Base-by-base conservation (phyloP, 768 basidiomycete species). In the Royoungia palumana region DNA sequence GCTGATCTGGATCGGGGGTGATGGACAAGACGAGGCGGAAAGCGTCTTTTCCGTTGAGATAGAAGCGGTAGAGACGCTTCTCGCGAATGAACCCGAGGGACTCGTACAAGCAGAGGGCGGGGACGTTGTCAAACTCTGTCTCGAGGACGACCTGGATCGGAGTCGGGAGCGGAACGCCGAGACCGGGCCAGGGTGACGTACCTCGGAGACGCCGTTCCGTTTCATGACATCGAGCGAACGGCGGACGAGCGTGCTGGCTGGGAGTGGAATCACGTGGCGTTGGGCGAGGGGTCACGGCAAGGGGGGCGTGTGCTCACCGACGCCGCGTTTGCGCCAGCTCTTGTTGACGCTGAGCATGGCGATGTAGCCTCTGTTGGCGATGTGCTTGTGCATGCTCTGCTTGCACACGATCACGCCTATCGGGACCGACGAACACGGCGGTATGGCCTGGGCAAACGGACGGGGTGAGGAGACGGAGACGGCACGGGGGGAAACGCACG, bases 351-450 rank as follows among this genome's bases (percentile, higher is more conserved):
- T 92, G 47, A 98, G 80, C 96, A 98, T 98, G 32, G 94, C 96
- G 50, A 99, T 95, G 66, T 99, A 99, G 13, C 96, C 96, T 64
- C 96, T 72, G 64, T 93, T 90, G 10, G 81, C 73, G 34, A 73
- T 70, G 53, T 85, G 79, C 47, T 75, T 75, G 71, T 98, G 96
- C 65, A 80, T 76, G 59, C 93, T 93, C 70, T 96, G 95, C 75
- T 98, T 99, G 80, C 93, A 96, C 19, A 99, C 87, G 51, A 99
- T 91, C 14, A 91, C 90, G 24, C 92, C 96, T 53, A 98, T 80
- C 16, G 94, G 89, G 22, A 70, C 72, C 10, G 77, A 60, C 11
- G 59, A 68, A 17, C 41, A 59, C 16, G 63, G 48, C 3, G 59
- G 61, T 22, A 61, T 65, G 25, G 69, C 63, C 60, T 69, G 47